Evolutionary conservation across 805 yeast species (phyloP), one percentile per base, ranked within the genome.

Genomic region (Wickerhamomyces bisporus): DNA sequence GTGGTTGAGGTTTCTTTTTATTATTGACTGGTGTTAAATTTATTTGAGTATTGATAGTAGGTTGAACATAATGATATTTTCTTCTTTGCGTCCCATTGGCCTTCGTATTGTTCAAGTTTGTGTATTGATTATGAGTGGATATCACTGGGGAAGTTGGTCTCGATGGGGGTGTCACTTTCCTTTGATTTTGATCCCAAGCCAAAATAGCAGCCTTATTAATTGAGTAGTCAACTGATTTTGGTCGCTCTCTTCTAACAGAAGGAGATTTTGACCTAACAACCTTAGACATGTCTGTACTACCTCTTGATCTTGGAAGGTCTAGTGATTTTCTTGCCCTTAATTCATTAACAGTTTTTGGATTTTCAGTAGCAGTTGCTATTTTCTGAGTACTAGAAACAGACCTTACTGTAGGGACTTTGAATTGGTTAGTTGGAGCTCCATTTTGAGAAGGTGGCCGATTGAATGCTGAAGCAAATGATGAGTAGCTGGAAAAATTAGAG

Each of bases 391-490:
- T 26, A 3, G 40, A 23, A 12, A 30, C 12, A 13, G 39, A 30
- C 6, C 26, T 16, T 13, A 34, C 3, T 3, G 26, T 3, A 13
- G 52, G 49, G 8, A 34, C 37, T 30, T 43, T 49, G 37, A 49
- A 47, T 10, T 39, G 45, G 8, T n/a, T 19, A 5, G 14, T 29
- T 12, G 32, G 15, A n/a, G 18, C 6, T 16, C 39, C 33, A 15
- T 30, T 16, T 19, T 25, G 17, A 6, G 26, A 15, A 15, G 38
- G 38, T 20, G 26, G 26, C 13, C 21, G 24, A 19, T 38, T 43
- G 31, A 52, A 52, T 1, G 57, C 58, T 5, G 55, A 46, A 31
- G 47, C 42, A 35, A 53, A 53, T 2, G 56, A 50, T 1, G 57
- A 39, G 29, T 49, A 49, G 23, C 58, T 53, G 2, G 51, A 34